These are phyloP conservation scores for Penicillium lagena DNA, from an alignment of 495 filamentous ascomycete genomes.

Conservation along the genomic window DNA sequence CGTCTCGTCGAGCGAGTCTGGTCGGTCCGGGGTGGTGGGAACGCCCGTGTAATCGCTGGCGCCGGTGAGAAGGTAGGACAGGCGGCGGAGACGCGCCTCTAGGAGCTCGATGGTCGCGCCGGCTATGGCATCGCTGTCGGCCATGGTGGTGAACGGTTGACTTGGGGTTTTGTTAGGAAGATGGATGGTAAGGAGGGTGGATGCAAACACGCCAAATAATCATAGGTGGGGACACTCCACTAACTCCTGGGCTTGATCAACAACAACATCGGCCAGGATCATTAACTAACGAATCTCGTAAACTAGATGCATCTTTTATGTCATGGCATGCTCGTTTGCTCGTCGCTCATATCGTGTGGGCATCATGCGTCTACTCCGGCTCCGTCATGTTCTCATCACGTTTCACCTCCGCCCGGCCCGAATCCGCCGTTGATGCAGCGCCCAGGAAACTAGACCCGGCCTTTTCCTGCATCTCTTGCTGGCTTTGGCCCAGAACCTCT, in stretches of 20 bases:
- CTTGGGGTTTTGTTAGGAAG: neutral
- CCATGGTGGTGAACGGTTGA: conserved; percentile 12
- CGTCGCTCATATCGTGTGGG: conserved; percentile 10
- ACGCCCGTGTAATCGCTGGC: conserved; percentile 34
- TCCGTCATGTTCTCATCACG: conserved; percentile 9
- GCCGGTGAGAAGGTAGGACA: conserved; percentile 72
- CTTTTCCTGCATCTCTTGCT: conserved; percentile 36
- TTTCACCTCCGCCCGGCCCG: conserved; percentile 7
- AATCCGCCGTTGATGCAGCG: conserved; percentile 5
- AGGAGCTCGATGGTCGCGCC: conserved; percentile 66
- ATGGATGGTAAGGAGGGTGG: conserved; percentile 1
- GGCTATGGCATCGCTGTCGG: conserved; percentile 33
- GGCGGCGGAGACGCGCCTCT: conserved; percentile 63
- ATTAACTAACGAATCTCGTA: too few relatives aligned
- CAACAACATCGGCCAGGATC: too few relatives aligned
- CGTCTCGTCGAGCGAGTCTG: conserved; percentile 32
- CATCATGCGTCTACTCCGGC: conserved; percentile 2
- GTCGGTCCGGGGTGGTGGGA: conserved; percentile 34
- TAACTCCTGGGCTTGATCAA: too few relatives aligned
- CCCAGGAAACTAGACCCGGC: conserved; percentile 17
- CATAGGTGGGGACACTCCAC: conserved; percentile 10
- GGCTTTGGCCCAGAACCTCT: conserved; percentile 21
- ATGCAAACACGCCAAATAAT: conserved; percentile 20
- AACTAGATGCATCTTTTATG: too few relatives aligned
- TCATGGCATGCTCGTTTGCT: conserved; percentile 1